These are phyloP conservation scores for Ustilago vetiveriae DNA, from an alignment of 1,284 basidiomycete species.

Conservation along the genomic window DNA sequence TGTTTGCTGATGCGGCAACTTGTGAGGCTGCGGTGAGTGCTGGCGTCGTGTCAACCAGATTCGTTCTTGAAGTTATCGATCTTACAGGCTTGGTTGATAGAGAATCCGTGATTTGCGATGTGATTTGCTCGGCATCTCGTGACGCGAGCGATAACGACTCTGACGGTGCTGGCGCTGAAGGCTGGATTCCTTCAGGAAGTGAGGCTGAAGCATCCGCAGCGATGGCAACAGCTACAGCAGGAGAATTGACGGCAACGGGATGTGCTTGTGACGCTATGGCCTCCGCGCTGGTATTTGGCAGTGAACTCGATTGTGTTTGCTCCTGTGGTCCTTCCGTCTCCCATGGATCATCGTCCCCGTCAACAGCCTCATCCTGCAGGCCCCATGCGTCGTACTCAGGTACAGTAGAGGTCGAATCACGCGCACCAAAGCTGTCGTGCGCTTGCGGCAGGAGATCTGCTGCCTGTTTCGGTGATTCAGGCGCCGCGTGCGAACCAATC, in stretches of 20 bases:
- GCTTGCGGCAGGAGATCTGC: background rate
- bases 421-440: background rate
- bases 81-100: too few relatives aligned
- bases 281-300: too few relatives aligned
- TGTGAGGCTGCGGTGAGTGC: background rate
- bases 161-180: too few relatives aligned
- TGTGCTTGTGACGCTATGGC: too few relatives aligned
- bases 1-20: background rate
- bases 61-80: background rate
- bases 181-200: too few relatives aligned
- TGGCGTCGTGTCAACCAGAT: background rate
- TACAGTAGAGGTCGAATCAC: background rate
- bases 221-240: too few relatives aligned
- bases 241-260: too few relatives aligned
- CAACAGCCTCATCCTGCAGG: constrained; percentile 12
- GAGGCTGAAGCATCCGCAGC: background rate
- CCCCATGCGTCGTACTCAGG: constrained; percentile 17
- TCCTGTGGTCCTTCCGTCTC: background rate
- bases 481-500: background rate
- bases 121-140: too few relatives aligned
- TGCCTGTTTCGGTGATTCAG: constrained; percentile 2
- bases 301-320: background rate
- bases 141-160: too few relatives aligned
- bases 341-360: constrained; percentile 22
- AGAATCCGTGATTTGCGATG: too few relatives aligned